A percentile compares a stretch with the other conserved stretches of the same genome.
phyloP scores from a whole-genome alignment of 2,329 filamentous ascomycete species.

The Pyrenochaeta sp. region DNA sequence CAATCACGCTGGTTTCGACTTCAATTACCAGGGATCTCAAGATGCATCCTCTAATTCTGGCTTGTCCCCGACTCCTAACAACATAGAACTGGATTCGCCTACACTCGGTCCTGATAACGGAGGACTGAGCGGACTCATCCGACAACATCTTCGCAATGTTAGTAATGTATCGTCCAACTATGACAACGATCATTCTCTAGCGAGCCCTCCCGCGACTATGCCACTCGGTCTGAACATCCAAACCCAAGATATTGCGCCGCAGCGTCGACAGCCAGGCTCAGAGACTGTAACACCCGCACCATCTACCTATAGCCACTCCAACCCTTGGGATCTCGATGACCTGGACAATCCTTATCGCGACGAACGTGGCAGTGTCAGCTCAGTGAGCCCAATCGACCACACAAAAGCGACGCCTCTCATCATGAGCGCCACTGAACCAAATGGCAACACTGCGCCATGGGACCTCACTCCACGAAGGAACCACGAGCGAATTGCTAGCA shows the following conservation, averaged over 20 bases:
- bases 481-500: conserved; percentile 59
- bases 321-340: conserved; percentile 64
- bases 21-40: conserved; percentile 7
- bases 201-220: conserved; percentile 51
- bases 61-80: conserved; percentile 19
- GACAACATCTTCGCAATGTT: conserved; percentile 80
- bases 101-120: conserved; percentile 71
- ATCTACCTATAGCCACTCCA: conserved; percentile 60
- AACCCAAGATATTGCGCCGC: conserved; percentile 39
- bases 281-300: conserved; percentile 53
- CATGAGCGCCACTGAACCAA: conserved; percentile 18
- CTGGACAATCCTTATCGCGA: conserved; percentile 51
- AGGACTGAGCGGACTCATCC: conserved; percentile 81
- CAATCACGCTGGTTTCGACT: conserved; percentile 14
- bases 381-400: conserved; percentile 44
- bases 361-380: conserved; percentile 45
- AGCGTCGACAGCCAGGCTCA: conserved; percentile 36
- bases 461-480: conserved; percentile 57
- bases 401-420: conserved; percentile 18
- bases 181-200: conserved; percentile 48
- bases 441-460: conserved; percentile 46
- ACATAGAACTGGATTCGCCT: conserved; percentile 71
- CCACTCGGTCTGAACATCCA: conserved; percentile 43
- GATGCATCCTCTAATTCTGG: conserved; percentile 16
- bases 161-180: conserved; percentile 86